Evolutionary conservation across 2,329 filamentous ascomycete species (phyloP), one percentile per base, ranked within the genome.

Genomic region (Aureobasidium sp.): DNA sequence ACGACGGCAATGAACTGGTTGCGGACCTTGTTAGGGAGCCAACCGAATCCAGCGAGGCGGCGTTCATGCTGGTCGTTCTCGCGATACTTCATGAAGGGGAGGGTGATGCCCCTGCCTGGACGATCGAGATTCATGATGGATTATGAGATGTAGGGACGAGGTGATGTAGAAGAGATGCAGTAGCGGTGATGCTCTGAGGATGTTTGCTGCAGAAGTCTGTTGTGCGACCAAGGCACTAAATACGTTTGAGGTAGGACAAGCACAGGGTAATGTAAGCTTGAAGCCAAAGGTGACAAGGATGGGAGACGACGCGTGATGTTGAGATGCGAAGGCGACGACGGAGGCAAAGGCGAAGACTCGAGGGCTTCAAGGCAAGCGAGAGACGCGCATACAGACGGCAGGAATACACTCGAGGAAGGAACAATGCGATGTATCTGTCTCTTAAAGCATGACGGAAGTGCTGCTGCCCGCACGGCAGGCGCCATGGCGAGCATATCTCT

Each of bases 1-100:
- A 77, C 62, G 67, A 74, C 74, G 59, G 75, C 72, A 60, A 77
- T 71, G 64, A 77, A 63, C 48, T 77, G 66, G 66, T 78, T 75
- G 62, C 73, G 70, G 42, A 69, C 52, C 59, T 66, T 71, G 64
- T 79, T 78, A 5, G 78, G 76, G 53, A 80, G 69, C 72, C 76
- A 78, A 65, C 71, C 69, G 53, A 76, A 68, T 55, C 72, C 72
- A 21, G 70, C 69, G 3, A 77, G 61, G 25, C 75, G 75, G 48
- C 67, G 71, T 67, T 78, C 76, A 50, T 59, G 60, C 4, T 59
- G 45, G 32, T 44, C 29, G 13, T 45, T 48, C n/a, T 50, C 37
- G 21, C 48, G 54, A 25, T 66, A 64, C 65, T 71, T 74, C 69
- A 75, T 76, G 63, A 72, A 72, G 37, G 75, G 73, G 45, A 78